Evolutionary conservation across 106 monocot genomes (phyloP), one percentile per base, ranked within the genome.

Genomic region (Chionographis japonica): DNA sequence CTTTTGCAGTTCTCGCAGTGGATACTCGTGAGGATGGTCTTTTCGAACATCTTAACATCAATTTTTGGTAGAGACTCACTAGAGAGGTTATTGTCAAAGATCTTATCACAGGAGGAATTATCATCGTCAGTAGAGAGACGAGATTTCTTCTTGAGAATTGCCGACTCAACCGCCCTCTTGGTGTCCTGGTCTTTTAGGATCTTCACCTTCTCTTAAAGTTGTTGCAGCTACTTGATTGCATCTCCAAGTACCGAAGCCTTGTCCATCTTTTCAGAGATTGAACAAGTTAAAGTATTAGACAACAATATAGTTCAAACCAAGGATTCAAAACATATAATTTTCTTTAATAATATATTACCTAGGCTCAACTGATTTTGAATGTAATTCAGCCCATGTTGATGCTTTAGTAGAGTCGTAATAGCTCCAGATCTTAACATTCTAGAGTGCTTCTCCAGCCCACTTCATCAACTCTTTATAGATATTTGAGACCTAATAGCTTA

Each of bases 1-100:
- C 80, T 80, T 60, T 78, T 80, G 16, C 50, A 43, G 9, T 75
- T 73, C 55, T 75, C 77, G 73, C 88, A 84, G 79, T 88, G 81
- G 17, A 88, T 73, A 60, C 74, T 84, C 3, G 84, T n/a, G 27
- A 84, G 77, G 1, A 79, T 65, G 1, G 60, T 75, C 66, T 67
- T 79, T 9, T 68, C 84, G 2, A 72, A 72, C n/a, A 84, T 8
- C 51, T 58, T 83, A 19, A 50, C 83, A n/a, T 83, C 74, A 52
- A 83, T 71, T 56, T 81, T 61, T 1, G 56, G 61, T 4, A 39
- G 69, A 16, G 49, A 4, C 3, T 49, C 42, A 7, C 14, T 12
- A 11, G 11, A 36, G 17, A 40, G 50, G 11, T 8, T 49, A 39
- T 51, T 42, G 2, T 56, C 67, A 8, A 52, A 69, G 64, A 53